phyloP scores from a whole-genome alignment of 2,329 filamentous ascomycete species.

The Acephala macrosclerotiorum region DNA sequence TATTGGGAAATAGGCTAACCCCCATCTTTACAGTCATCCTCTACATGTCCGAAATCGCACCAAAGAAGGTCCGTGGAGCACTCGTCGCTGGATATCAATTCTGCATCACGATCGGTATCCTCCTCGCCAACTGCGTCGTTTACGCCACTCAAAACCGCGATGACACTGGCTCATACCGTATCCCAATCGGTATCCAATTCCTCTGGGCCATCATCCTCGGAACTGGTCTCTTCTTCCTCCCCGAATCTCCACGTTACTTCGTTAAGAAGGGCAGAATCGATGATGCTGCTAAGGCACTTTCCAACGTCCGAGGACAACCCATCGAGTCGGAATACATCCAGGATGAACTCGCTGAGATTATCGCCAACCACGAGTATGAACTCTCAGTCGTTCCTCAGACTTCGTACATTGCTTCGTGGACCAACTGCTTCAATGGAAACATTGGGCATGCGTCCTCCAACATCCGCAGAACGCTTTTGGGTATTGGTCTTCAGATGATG shows the following conservation, averaged over 20 bases:
- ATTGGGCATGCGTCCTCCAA: constrained; percentile 69
- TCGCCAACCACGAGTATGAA: constrained; percentile 91
- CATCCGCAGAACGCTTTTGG: constrained; percentile 74
- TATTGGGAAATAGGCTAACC: neutral
- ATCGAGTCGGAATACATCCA: constrained; percentile 76
- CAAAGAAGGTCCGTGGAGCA: constrained; percentile 78
- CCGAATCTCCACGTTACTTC: constrained; percentile 86
- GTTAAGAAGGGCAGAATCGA: constrained; percentile 79
- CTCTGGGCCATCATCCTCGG: constrained; percentile 80
- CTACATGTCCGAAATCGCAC: constrained; percentile 71
- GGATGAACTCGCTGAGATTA: constrained; percentile 81
- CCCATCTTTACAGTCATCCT: constrained; percentile 64
- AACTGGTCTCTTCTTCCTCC: constrained; percentile 75
- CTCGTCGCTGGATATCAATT: constrained; percentile 86
- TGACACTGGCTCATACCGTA: constrained; percentile 78
- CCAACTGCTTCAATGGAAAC: constrained; percentile 70
- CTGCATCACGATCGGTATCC: constrained; percentile 80
- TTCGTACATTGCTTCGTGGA: constrained; percentile 74
- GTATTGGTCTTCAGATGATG: constrained; percentile 81
- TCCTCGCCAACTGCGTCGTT: constrained; percentile 77
- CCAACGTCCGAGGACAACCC: constrained; percentile 77
- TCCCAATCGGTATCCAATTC: constrained; percentile 82
- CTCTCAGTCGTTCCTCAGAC: constrained; percentile 69
- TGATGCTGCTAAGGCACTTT: constrained; percentile 66
- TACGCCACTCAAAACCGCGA: constrained; percentile 71